Evolutionary conservation across 2,329 filamentous ascomycete species (phyloP).

Genomic region (Talaromyces sp.): DNA sequence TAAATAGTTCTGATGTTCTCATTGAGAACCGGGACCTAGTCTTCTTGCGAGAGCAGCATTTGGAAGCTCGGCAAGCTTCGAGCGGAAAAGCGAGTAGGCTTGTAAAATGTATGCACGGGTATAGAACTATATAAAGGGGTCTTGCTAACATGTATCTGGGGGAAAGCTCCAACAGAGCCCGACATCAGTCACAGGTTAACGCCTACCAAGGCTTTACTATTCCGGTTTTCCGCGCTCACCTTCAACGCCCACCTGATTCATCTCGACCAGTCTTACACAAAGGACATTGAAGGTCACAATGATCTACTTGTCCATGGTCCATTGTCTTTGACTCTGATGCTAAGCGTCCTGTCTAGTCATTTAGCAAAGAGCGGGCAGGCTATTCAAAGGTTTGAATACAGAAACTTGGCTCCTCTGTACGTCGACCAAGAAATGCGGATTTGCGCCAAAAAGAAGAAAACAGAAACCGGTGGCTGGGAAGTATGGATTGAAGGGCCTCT

Average conservation of each 20-base stretch:
- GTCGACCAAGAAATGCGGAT: slow-evolving; percentile 65
- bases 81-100: slow-evolving; percentile 20
- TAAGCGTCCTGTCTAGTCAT: slow-evolving; percentile 61
- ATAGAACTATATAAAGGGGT: slow-evolving; percentile 6
- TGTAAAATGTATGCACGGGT: slow-evolving; percentile 30
- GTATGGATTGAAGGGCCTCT: slow-evolving; percentile 61
- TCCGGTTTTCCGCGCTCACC: slow-evolving; percentile 84
- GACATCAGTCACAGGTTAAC: slow-evolving; percentile 56
- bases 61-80: slow-evolving; percentile 25
- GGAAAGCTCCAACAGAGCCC: slow-evolving; percentile 45
- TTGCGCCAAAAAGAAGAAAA: slow-evolving; percentile 54
- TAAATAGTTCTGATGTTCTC: slow-evolving; percentile 41
- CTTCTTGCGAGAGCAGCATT: slow-evolving; percentile 53
- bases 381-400: slow-evolving; percentile 64
- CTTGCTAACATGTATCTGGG: slow-evolving; percentile 18
- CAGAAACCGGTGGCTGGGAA: slow-evolving; percentile 43
- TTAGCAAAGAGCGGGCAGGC: slow-evolving; percentile 29
- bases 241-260: slow-evolving; percentile 94
- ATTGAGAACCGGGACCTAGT: slow-evolving; percentile 59
- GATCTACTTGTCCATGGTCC: slow-evolving; percentile 83
- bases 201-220: slow-evolving; percentile 68
- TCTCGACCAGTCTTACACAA: slow-evolving; percentile 67
- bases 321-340: slow-evolving; percentile 69
- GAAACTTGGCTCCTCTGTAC: slow-evolving; percentile 77
- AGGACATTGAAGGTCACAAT: slow-evolving; percentile 66